These are phyloP conservation scores for Lupinus albus DNA, from an alignment of 306 rosid genomes.

Conservation along the genomic window DNA sequence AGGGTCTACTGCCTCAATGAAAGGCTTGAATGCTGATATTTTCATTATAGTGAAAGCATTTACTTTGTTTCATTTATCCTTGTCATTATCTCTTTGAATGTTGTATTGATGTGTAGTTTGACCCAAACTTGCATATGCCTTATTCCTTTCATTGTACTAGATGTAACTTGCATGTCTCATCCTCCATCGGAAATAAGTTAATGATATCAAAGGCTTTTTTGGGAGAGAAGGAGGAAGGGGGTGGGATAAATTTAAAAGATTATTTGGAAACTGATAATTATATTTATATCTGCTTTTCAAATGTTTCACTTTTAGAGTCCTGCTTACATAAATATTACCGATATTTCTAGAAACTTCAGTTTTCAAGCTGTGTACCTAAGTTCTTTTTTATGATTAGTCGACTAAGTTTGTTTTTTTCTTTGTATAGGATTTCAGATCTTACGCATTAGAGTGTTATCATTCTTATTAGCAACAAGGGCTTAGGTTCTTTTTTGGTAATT, in stretches of 20 bases:
- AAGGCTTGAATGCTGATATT: neutral
- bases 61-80: neutral
- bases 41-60: neutral
- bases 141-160: neutral
- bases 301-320: neutral
- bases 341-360: conserved; percentile 1
- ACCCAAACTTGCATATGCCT: conserved; percentile 3
- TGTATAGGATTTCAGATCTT: neutral
- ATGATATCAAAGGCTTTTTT: neutral
- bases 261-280: neutral
- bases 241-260: neutral
- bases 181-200: neutral
- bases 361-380: neutral
- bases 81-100: neutral
- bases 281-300: neutral
- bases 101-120: conserved; percentile 10
- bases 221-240: neutral
- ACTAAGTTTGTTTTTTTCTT: neutral
- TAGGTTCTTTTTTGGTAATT: conserved; percentile 7
- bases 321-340: neutral
- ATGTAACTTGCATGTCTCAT: neutral
- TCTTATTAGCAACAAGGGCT: neutral
- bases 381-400: neutral
- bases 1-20: neutral
- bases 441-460: neutral